A percentile compares a stretch with the other conserved stretches of the same genome.
Evolutionary conservation across 768 basidiomycete genomes (phyloP).

Genomic region (Lactifluus hygrophoroides): DNA sequence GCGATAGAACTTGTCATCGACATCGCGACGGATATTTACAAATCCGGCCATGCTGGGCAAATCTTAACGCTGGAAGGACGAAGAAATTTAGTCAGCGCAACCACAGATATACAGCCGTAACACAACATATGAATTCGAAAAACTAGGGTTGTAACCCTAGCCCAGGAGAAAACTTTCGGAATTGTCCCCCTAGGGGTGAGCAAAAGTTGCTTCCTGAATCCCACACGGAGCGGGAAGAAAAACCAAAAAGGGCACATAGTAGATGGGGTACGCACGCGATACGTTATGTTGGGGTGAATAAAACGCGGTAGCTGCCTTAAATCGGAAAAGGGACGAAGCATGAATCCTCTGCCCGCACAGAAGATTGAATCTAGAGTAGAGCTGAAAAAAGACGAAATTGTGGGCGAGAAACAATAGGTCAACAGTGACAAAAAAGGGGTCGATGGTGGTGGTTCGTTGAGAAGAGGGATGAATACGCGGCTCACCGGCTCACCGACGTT

Average conservation of each 20-base stretch:
- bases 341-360: conserved; percentile 79
- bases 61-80: conserved; percentile 46
- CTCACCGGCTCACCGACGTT: not conserved
- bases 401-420: conserved; percentile 35
- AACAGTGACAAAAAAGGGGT: conserved; percentile 6
- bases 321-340: conserved; percentile 84
- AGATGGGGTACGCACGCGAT: conserved; percentile 36
- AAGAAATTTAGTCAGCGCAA: not conserved
- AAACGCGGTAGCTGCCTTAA: conserved; percentile 57
- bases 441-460: conserved; percentile 11
- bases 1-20: conserved; percentile 95
- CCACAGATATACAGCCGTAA: conserved; percentile 15
- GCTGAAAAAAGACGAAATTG: conserved; percentile 54
- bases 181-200: not conserved
- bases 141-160: not conserved
- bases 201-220: not conserved
- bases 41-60: conserved; percentile 79
- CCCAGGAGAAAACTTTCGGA: not conserved
- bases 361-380: conserved; percentile 38
- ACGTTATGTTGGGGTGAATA: conserved; percentile 29
- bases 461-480: not conserved
- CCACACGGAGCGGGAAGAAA: not conserved
- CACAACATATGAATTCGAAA: not conserved
- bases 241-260: conserved; percentile 39
- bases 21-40: conserved; percentile 92